Evolutionary conservation across 306 rosid genomes (phyloP), one percentile per base, ranked within the genome.

Genomic region (Cercis canadensis): DNA sequence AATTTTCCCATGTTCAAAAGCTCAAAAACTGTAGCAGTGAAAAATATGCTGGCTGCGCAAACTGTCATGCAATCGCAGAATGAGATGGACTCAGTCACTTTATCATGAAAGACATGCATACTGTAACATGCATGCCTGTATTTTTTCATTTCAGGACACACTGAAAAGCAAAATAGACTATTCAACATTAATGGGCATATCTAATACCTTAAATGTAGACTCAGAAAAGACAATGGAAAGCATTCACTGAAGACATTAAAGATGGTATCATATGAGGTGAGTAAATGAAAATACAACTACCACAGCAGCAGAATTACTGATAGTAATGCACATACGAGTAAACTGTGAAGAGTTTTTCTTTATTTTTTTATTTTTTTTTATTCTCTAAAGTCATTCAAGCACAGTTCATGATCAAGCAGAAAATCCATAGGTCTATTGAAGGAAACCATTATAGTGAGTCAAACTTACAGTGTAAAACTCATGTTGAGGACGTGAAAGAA

Each of bases 401-500:
- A n/a, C 33, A 34, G 8, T 40, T 36, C 39, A 61, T 44, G 11
- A 65, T 50, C n/a, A n/a, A n/a, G 32, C 34, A n/a, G n/a, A n/a
- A n/a, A n/a, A n/a, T 9, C 31, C 12, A 51, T 47, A 53, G 11
- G 36, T 43, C 24, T 62, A 62, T 40, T 39, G 21, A 41, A 13
- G 29, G 59, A 60, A 39, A 31, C 17, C n/a, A 33, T 77, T 44
- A 49, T 19, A 13, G 29, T 24, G 31, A 57, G 73, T 41, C 36
- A 37, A 60, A 66, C 91, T 70, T 76, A 95, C 99, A 15, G 57
- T 43, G 82, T 87, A 90, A 83, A 95, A 95, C 85, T 89, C 90
- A 7, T 95, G 99, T 66, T 95, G 99, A 50, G 99, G 99, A 57
- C 99, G 99, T 1, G 99, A 95, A 75, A 95, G 97, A 59, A 95